These are phyloP conservation scores for Ceratorhiza oryzae-sativae DNA, from an alignment of 1,284 basidiomycete species.

Conservation along the genomic window DNA sequence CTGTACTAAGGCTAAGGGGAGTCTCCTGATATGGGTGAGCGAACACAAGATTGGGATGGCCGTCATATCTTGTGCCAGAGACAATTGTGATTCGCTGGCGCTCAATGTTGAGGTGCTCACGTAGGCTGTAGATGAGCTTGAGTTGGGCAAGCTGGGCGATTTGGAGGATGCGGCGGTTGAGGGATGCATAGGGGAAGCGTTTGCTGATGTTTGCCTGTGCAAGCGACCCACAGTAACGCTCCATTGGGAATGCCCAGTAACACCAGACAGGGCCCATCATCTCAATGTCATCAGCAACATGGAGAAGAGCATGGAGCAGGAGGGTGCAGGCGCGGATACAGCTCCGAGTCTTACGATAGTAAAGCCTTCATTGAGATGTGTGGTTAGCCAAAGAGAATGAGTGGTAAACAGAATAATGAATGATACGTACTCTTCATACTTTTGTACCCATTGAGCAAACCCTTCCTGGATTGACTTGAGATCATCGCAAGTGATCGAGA, in stretches of 20 bases:
- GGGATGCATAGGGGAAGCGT: slow-evolving; percentile 46
- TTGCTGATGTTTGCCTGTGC: slow-evolving; percentile 45
- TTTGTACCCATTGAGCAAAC: slow-evolving; percentile 54
- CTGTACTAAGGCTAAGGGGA: neutral
- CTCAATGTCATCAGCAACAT: slow-evolving; percentile 51
- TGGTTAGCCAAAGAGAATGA: neutral
- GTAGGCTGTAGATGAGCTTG: slow-evolving; percentile 22
- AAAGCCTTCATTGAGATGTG: slow-evolving; percentile 48
- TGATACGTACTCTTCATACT: slow-evolving; percentile 54
- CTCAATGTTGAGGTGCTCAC: slow-evolving; percentile 1
- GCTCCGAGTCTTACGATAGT: slow-evolving; percentile 51
- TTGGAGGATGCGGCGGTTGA: slow-evolving; percentile 46
- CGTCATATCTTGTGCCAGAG: neutral
- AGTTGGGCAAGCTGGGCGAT: slow-evolving; percentile 37
- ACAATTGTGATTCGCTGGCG: neutral
- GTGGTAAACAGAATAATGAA: neutral
- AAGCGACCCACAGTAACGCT: slow-evolving; percentile 47
- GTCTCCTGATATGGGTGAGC: neutral
- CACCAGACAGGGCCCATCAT: slow-evolving; percentile 54
- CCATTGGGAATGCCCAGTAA: slow-evolving; percentile 56
- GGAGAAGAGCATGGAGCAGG: slow-evolving; percentile 55
- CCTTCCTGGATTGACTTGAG: slow-evolving; percentile 50
- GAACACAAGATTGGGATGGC: slow-evolving; percentile 13
- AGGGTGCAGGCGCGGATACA: slow-evolving; percentile 52
- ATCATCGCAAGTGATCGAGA: slow-evolving; percentile 52